Evolutionary conservation across 345 rosid genomes (phyloP), one percentile per base, ranked within the genome.

Genomic region (Aethionema arabicum): DNA sequence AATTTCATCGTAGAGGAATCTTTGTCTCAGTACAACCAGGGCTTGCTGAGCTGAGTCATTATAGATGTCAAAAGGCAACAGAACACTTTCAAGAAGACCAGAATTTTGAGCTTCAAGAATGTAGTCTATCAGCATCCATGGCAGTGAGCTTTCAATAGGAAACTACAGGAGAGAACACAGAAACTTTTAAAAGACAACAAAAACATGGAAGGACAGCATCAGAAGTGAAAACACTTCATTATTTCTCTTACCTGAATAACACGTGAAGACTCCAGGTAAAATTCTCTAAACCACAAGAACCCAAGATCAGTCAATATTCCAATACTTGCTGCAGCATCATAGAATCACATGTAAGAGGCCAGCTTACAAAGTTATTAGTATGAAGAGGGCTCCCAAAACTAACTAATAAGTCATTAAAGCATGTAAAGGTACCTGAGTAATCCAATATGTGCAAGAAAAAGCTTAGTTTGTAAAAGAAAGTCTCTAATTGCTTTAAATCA

Each of bases 41-140:
- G 99, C 99, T 75, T 87, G 96, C 82, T 93, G 99, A 67, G 99
- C 97, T 8, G 99, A 90, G 81, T 93, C 99, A 79, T 93, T 93
- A 68, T 93, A 93, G 56, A 90, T 82, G 69, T 93, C 99, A 80
- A 93, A 90, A 71, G 97, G 95, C 70, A 87, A 76, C 67, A 93
- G 77, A 63, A 85, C 83, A 75, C 95, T 93, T 78, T 93, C 99
- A 72, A 93, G 79, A 76, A 90, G 90, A 59, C 96, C 95, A 16
- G 89, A 73, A 77, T 80, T 84, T 46, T 77, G 91, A 61, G 83
- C 77, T 65, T 87, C 99, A 11, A 93, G 89, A 69, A 86, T 80
- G 63, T 93, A 82, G 68, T 87, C 97, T 72, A 87, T 83, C 78
- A 93, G 74, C 97, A 93, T 93, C 99, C 99, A 93, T 52, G 99